phyloP scores from a whole-genome alignment of 2,329 filamentous ascomycete genomes.

The Ascocoryne sarcoides region DNA sequence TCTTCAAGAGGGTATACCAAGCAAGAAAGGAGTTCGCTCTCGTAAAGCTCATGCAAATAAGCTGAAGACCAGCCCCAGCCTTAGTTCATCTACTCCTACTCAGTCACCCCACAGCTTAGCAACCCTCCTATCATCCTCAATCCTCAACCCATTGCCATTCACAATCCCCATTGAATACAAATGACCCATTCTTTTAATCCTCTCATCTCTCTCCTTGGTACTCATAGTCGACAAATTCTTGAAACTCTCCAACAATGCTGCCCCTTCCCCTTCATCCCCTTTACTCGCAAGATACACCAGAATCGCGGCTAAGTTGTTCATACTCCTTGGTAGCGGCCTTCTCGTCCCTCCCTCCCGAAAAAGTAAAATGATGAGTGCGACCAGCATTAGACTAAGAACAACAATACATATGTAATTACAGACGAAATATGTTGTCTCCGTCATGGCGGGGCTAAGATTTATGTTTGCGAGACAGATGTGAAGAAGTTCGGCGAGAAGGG shows the following conservation, averaged over 20 bases:
- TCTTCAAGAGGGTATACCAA: not conserved
- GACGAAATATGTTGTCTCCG: slow-evolving; percentile 34
- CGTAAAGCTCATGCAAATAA: too few relatives aligned
- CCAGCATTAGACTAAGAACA: slow-evolving; percentile 33
- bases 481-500: slow-evolving; percentile 41
- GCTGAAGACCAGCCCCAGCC: not conserved
- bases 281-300: slow-evolving; percentile 32
- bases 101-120: slow-evolving; percentile 3
- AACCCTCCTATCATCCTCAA: slow-evolving; percentile 18
- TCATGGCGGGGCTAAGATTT: slow-evolving; percentile 34
- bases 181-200: slow-evolving; percentile 24
- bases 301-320: slow-evolving; percentile 37
- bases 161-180: slow-evolving; percentile 29
- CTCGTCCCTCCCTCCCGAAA: slow-evolving; percentile 31
- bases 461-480: slow-evolving; percentile 41
- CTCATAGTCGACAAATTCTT: slow-evolving; percentile 24
- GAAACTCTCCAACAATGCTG: slow-evolving; percentile 25
- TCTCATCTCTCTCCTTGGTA: slow-evolving; percentile 26
- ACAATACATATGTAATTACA: slow-evolving; percentile 31
- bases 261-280: slow-evolving; percentile 28
- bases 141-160: slow-evolving; percentile 22
- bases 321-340: slow-evolving; percentile 37
- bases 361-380: slow-evolving; percentile 33
- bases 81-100: not conserved
- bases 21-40: too few relatives aligned